Percentiles rank a stretch among this genome's conserved stretches.
Conservation (phyloP, 306 rosid species). For the Quillaja saponaria region DNA sequence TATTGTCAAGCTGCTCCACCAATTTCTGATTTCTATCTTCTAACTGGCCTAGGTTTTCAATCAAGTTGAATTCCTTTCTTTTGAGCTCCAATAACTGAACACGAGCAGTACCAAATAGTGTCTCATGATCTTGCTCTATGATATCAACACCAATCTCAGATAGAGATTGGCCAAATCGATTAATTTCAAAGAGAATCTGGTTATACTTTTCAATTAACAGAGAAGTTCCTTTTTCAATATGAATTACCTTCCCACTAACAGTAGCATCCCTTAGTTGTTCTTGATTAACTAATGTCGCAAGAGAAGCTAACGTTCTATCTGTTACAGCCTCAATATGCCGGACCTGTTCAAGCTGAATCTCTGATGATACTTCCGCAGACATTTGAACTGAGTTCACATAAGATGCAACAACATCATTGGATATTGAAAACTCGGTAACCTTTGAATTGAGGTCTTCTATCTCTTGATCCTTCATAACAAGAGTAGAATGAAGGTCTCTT, state of each 20-base stretch:
- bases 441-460: slow-evolving; percentile 66
- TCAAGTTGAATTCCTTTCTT: slow-evolving; percentile 59
- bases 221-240: slow-evolving; percentile 56
- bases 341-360: slow-evolving; percentile 46
- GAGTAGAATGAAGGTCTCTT: slow-evolving; percentile 44
- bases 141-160: slow-evolving; percentile 48
- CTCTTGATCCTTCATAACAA: slow-evolving; percentile 61
- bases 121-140: slow-evolving; percentile 43
- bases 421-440: slow-evolving; percentile 45
- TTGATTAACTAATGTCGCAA: slow-evolving; percentile 50
- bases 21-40: slow-evolving; percentile 68
- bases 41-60: slow-evolving; percentile 48
- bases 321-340: slow-evolving; percentile 41
- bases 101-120: slow-evolving; percentile 51
- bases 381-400: slow-evolving; percentile 32
- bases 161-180: slow-evolving; percentile 59
- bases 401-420: slow-evolving; percentile 34
- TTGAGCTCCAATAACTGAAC: slow-evolving; percentile 61
- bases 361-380: slow-evolving; percentile 37
- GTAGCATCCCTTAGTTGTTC: slow-evolving; percentile 53
- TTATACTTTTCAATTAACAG: slow-evolving; percentile 58
- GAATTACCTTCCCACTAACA: slow-evolving; percentile 48
- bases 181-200: slow-evolving; percentile 56
- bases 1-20: slow-evolving; percentile 60
- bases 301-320: slow-evolving; percentile 56